Conservation (phyloP, 768 basidiomycete genomes). For the Collybia sordida region DNA sequence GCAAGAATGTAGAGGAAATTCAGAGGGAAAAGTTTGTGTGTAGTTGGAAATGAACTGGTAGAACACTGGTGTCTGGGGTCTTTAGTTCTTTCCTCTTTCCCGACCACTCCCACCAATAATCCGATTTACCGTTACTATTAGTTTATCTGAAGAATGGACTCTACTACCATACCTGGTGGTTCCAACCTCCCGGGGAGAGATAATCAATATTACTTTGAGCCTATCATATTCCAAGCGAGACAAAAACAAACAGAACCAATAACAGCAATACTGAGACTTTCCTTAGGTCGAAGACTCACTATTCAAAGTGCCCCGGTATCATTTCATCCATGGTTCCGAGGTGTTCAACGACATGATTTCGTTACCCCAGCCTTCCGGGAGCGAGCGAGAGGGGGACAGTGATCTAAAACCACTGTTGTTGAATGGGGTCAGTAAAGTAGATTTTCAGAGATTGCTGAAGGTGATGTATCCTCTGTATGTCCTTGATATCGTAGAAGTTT, state of each 20-base stretch:
- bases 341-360: constrained; percentile 24
- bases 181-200: background rate
- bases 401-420: constrained; percentile 24
- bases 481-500: background rate
- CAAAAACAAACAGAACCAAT: background rate
- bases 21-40: too few relatives aligned
- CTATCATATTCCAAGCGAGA: constrained; percentile 2
- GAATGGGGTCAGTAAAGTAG: constrained; percentile 16
- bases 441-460: constrained; percentile 23
- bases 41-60: too few relatives aligned
- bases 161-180: too few relatives aligned
- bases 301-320: constrained; percentile 26
- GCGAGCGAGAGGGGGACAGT: constrained; percentile 15
- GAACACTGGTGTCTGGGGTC: too few relatives aligned
- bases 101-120: too few relatives aligned
- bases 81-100: too few relatives aligned
- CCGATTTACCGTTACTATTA: too few relatives aligned
- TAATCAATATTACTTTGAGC: background rate
- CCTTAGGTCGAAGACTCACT: constrained; percentile 24
- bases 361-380: constrained; percentile 14
- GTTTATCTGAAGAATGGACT: too few relatives aligned
- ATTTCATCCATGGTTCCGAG: constrained; percentile 21
- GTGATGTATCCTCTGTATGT: constrained; percentile 26
- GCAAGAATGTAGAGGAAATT: too few relatives aligned
- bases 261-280: background rate